These are phyloP conservation scores for Pythium rishiriense DNA, from an alignment of 352 stramenopile species.

Conservation along the genomic window DNA sequence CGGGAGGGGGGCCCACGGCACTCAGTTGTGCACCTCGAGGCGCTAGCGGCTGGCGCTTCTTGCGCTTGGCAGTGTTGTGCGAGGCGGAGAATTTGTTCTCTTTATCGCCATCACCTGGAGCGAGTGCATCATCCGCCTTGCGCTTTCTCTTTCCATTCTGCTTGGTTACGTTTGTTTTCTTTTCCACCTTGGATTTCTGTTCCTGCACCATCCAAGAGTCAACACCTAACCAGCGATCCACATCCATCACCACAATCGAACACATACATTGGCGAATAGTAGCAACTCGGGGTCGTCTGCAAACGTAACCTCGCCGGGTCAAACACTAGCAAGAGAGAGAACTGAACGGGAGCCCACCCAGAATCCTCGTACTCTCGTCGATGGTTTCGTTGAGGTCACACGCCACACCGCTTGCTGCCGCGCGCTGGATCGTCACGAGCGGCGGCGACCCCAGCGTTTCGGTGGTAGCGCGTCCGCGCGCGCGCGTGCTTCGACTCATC, in stretches of 20 bases:
- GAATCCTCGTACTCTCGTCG: constrained; percentile 24
- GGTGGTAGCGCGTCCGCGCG: not conserved
- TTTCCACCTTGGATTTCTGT: not conserved
- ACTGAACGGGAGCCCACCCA: too few relatives aligned
- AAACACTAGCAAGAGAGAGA: too few relatives aligned
- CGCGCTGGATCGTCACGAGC: not conserved
- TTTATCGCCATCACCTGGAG: constrained; percentile 1
- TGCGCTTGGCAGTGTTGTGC: not conserved
- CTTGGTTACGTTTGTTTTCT: not conserved
- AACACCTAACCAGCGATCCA: not conserved
- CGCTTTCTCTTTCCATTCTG: constrained; percentile 10
- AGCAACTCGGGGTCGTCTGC: constrained; percentile 15
- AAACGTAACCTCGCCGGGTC: not conserved
- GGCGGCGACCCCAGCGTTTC: not conserved
- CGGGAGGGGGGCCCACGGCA: not conserved
- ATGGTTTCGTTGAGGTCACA: constrained; percentile 26
- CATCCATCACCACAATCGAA: not conserved
- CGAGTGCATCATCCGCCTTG: not conserved
- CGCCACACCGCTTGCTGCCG: constrained; percentile 2
- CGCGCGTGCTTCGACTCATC: constrained; percentile 4
- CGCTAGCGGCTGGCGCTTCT: not conserved
- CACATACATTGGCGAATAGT: not conserved
- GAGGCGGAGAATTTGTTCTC: constrained; percentile 17
- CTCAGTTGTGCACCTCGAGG: not conserved
- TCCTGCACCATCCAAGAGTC: not conserved